These are phyloP conservation scores for Globisporangium spinosum DNA, from an alignment of 352 stramenopile species.

Conservation along the genomic window DNA sequence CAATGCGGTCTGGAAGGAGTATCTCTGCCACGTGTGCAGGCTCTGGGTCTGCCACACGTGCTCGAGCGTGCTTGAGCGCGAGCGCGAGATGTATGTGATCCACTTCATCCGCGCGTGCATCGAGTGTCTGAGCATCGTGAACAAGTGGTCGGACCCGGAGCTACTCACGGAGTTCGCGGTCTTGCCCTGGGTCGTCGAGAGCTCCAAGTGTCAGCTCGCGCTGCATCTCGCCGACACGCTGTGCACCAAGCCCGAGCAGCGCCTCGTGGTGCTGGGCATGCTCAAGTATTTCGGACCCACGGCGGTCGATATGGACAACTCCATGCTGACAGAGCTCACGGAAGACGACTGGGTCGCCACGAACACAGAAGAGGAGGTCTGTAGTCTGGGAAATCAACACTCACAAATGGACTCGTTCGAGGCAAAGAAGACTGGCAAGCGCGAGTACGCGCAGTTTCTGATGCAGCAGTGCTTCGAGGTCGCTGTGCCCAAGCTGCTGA, in stretches of 20 bases:
- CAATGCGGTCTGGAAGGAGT: slow-evolving; percentile 41
- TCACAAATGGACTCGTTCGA: background rate
- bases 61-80: slow-evolving; percentile 48
- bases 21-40: slow-evolving; percentile 48
- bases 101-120: slow-evolving; percentile 45
- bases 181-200: slow-evolving; percentile 32
- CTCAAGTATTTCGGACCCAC: slow-evolving; percentile 27
- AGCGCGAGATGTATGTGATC: slow-evolving; percentile 37
- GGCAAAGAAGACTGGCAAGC: background rate
- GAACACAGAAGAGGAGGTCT: slow-evolving; percentile 10
- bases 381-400: background rate
- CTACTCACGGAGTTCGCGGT: slow-evolving; percentile 27
- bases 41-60: slow-evolving; percentile 49
- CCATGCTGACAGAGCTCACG: slow-evolving; percentile 31
- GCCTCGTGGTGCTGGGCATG: slow-evolving; percentile 28
- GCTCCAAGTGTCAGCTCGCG: slow-evolving; percentile 35
- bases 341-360: slow-evolving; percentile 33
- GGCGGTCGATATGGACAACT: slow-evolving; percentile 22
- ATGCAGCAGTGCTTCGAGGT: slow-evolving; percentile 61
- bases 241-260: slow-evolving; percentile 28
- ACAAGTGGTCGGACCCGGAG: slow-evolving; percentile 46
- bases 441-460: slow-evolving; percentile 34
- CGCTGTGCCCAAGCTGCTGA: slow-evolving; percentile 27
- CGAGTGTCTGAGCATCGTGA: slow-evolving; percentile 36
- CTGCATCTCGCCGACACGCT: slow-evolving; percentile 41